Base-by-base conservation (phyloP, 179 eudicot species). In the Corrigiola litoralis region DNA sequence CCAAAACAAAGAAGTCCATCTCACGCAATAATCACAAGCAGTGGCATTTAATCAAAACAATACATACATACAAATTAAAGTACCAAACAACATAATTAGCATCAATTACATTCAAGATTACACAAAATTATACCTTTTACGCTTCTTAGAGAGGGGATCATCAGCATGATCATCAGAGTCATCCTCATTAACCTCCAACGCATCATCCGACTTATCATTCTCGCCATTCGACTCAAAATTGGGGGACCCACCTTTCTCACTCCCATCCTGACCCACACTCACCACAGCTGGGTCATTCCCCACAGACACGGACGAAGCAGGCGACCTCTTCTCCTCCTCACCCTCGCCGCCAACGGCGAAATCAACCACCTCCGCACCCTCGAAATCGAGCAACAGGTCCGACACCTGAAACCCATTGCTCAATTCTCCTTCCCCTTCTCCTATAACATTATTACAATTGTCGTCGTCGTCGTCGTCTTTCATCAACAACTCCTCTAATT, bases 121-220 rank as follows among this genome's bases (percentile, higher is more conserved):
- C 2, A 7, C 16, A 14, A 0, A 13, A 4, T 10, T 2, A 0
- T 75, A 87, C 95, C 95, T 85, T 65, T 80, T 81, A n/a, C 78
- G 85, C 48, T 85, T 83, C 72, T 88, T 85, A 16, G 78, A 65
- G 31, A 36, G 55, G 3, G 87, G 85, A 71, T 83, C 85, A 42
- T 53, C 75, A 32, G 65, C 61, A 70, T 81, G 79, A 53, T 46
- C 70, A 45, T 68, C 57, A 47, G 55, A 47, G 4, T 70, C 75
- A 63, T 68, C 65, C 6, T 46, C 58, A 13, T 54, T 32, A 9
- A 6, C 42, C 25, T 40, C 71, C 5, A 27, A 1, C 40, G 5
- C 53, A 54, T 48, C 74, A 72, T 47, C 61, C 44, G 33, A 55
- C 76, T 65, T 74, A 12, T 47, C 65, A 38, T 58, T 65, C 18